Percentiles rank a stretch among this genome's conserved stretches.
These are phyloP conservation scores for Neurospora intermedia DNA, from an alignment of 495 filamentous ascomycete species.

Conservation along the genomic window DNA sequence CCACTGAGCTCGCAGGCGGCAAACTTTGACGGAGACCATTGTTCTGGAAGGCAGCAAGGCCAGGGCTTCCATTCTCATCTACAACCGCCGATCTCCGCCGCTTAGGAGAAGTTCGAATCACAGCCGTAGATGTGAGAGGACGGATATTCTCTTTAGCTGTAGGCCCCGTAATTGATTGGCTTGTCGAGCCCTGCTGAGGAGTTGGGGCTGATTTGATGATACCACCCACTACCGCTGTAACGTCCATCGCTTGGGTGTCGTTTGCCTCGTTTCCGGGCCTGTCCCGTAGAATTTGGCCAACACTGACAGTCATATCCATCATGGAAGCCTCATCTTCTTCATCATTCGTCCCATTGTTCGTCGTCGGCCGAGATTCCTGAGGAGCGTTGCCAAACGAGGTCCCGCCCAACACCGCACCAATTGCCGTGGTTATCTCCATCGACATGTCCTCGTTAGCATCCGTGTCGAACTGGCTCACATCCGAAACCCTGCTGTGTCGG, in stretches of 20 bases:
- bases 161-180: slow-evolving; percentile 49
- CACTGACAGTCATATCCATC: slow-evolving; percentile 66
- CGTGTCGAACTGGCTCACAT: slow-evolving; percentile 17
- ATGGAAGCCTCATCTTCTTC: slow-evolving; percentile 23
- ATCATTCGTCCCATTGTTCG: slow-evolving; percentile 16
- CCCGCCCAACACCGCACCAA: slow-evolving; percentile 51
- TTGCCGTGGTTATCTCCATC: slow-evolving; percentile 69
- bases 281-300: slow-evolving; percentile 53
- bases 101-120: slow-evolving; percentile 24
- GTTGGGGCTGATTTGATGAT: slow-evolving; percentile 33
- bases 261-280: slow-evolving; percentile 26
- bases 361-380: slow-evolving; percentile 16
- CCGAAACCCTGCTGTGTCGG: slow-evolving; percentile 13
- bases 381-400: slow-evolving; percentile 19
- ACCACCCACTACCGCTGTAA: slow-evolving; percentile 46
- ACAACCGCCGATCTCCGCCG: slow-evolving; percentile 13
- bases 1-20: slow-evolving; percentile 4
- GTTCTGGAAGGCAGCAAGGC: slow-evolving; percentile 42
- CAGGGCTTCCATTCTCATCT: slow-evolving; percentile 51
- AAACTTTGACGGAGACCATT: slow-evolving; percentile 38
- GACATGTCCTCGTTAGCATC: slow-evolving; percentile 57
- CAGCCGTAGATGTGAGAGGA: slow-evolving; percentile 38
- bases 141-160: slow-evolving; percentile 44
- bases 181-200: slow-evolving; percentile 34
- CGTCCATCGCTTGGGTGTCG: slow-evolving; percentile 47